Percentiles rank a stretch among this genome's conserved stretches.
These are phyloP conservation scores for Penicillium riverlandense DNA, from an alignment of 495 filamentous ascomycete species.

Conservation along the genomic window DNA sequence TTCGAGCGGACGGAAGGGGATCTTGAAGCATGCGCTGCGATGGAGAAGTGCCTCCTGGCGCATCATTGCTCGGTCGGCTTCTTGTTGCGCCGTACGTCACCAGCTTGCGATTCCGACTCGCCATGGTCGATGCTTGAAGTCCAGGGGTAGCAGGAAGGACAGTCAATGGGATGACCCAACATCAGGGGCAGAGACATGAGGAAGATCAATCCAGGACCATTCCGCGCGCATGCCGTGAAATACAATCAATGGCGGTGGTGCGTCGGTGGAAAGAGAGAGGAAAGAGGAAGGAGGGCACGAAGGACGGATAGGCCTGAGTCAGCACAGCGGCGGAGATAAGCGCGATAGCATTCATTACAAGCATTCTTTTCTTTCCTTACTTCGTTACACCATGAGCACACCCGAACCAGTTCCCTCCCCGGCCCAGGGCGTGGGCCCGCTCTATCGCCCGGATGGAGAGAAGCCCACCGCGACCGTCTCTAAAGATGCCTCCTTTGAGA, in stretches of 20 bases:
- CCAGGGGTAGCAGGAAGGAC: no score
- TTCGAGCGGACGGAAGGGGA: not conserved
- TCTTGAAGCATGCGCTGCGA: not conserved
- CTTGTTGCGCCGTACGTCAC: constrained; percentile 42
- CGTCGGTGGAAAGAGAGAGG: no score
- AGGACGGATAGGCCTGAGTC: no score
- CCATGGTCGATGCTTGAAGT: constrained; percentile 11
- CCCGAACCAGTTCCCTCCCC: constrained; percentile 42
- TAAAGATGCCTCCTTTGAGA: constrained; percentile 69
- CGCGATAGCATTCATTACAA: no score
- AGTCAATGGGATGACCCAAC: not conserved
- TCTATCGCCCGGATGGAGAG: constrained; percentile 66
- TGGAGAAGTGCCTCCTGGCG: not conserved
- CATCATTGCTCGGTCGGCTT: not conserved
- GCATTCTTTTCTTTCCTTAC: no score
- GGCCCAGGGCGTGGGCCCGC: constrained; percentile 67
- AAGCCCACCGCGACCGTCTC: constrained; percentile 91
- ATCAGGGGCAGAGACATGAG: no score
- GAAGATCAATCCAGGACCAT: no score
- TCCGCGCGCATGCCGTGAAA: no score
- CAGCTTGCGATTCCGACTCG: constrained; percentile 30
- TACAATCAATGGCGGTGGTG: no score
- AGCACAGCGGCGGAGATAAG: no score
- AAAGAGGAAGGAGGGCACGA: no score
- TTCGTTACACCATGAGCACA: constrained; percentile 13